Evolutionary conservation across 2,329 filamentous ascomycete species (phyloP).

Genomic region (Diaporthe helianthi): DNA sequence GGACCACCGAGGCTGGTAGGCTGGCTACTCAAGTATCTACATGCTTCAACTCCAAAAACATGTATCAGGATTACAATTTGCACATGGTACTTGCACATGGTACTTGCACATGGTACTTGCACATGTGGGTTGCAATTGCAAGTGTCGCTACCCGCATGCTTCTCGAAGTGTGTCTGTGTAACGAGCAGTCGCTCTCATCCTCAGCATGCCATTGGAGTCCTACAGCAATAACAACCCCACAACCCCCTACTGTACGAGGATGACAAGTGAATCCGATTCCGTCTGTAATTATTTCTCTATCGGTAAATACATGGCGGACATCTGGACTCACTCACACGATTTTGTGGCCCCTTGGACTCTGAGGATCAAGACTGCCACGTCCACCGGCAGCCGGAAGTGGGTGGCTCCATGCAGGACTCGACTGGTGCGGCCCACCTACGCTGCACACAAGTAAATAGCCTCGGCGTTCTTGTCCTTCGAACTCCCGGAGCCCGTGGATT

Average conservation of each 20-base stretch:
- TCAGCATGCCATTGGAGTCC: neutral
- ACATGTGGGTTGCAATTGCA: neutral
- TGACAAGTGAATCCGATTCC: neutral
- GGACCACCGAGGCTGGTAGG: neutral
- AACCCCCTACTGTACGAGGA: neutral
- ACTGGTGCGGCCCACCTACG: neutral
- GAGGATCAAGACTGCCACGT: neutral
- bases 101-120: neutral
- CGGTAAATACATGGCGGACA: too few relatives aligned
- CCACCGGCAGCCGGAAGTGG: neutral
- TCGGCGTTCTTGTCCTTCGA: neutral
- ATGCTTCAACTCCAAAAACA: neutral
- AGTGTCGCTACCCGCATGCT: neutral
- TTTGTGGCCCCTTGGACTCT: neutral
- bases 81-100: neutral
- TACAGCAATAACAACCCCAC: neutral
- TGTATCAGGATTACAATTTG: too few relatives aligned
- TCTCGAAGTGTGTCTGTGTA: neutral
- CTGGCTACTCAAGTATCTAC: constrained; percentile 4
- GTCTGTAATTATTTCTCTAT: neutral
- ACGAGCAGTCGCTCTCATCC: neutral
- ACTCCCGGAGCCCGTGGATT: neutral
- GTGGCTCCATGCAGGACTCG: neutral
- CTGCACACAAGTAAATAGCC: neutral
- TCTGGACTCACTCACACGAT: neutral